These are phyloP conservation scores for Pezicula rhizophila DNA, from an alignment of 2,329 filamentous ascomycete genomes.

Conservation along the genomic window DNA sequence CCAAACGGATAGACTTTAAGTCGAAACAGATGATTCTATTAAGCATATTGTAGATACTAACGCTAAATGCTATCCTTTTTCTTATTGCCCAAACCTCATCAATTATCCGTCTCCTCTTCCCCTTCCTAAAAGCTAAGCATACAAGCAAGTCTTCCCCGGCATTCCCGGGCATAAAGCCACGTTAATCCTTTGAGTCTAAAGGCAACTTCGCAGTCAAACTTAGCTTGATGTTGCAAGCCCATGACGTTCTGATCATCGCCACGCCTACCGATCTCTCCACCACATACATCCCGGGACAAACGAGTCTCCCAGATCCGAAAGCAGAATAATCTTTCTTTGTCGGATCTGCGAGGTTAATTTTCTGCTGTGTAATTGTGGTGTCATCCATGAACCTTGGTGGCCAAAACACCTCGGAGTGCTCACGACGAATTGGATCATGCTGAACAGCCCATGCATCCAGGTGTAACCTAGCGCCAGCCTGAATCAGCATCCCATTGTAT, in stretches of 20 bases:
- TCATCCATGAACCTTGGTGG: slow-evolving; percentile 33
- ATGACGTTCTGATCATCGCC: slow-evolving; percentile 5
- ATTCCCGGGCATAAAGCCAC: no score
- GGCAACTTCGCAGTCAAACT: no score
- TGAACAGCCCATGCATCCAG: slow-evolving; percentile 2
- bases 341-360: not conserved
- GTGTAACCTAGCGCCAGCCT: slow-evolving; percentile 36
- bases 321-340: slow-evolving; percentile 26
- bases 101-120: no score
- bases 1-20: no score
- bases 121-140: no score
- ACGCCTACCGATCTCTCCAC: slow-evolving; percentile 3
- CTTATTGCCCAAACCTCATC: no score
- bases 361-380: slow-evolving; percentile 1
- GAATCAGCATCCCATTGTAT: slow-evolving; percentile 49
- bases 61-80: no score
- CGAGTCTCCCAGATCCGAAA: slow-evolving; percentile 34
- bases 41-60: no score
- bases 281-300: slow-evolving; percentile 50
- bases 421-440: slow-evolving; percentile 31
- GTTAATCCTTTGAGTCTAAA: no score
- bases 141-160: no score
- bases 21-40: no score
- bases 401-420: slow-evolving; percentile 34
- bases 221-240: slow-evolving; percentile 7